Base-by-base conservation (phyloP, 169 alveolate genomes). In the Cryptosporidium tyzzeri region DNA sequence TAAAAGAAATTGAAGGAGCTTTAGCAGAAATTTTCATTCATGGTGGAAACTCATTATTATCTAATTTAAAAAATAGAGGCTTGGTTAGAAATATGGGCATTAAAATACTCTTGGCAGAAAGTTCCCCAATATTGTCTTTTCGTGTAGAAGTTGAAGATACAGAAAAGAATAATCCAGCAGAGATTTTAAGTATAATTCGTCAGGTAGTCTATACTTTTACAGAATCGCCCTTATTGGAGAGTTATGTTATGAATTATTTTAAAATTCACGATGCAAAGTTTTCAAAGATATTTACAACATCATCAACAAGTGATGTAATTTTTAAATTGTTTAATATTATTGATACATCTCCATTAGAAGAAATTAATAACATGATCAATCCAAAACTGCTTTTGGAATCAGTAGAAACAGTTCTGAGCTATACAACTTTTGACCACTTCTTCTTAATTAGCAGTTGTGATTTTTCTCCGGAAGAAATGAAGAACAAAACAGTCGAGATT, bases 391-490 rank as follows among this genome's bases (percentile, higher is more conserved):
- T 73, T n/a, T 35, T 73, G 23, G 70, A 73, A 18, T 73, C 86
- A 1, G 70, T 73, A 1, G 86, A 53, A 37, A 55, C 58, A 0
- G 58, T 73, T 55, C 35, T 73, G 71, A 37, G 86, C 26, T 73
- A 50, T n/a, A 37, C 86, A 37, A 53, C 86, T n/a, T 73, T 73
- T 55, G 86, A 73, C 2, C 44, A 73, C 70, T 73, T 73, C 44
- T 73, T 73, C 45, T 53, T 73, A 50, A 62, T 73, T 37, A 53
- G 55, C 21, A 73, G 55, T 58, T 55, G 9, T 59, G 14, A 26
- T 53, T 53, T n/a, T 3, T 4, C 21, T 18, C 14, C 35, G 0
- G 86, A 73, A 9, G 58, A 55, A n/a, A 14, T 55, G 14, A 37
- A 55, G 16, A 73, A 73, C 23, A 31, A 73, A 10, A 33, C 70